Evolutionary conservation across 805 yeast species (phyloP).

Genomic region (Barnettozyma sp.): DNA sequence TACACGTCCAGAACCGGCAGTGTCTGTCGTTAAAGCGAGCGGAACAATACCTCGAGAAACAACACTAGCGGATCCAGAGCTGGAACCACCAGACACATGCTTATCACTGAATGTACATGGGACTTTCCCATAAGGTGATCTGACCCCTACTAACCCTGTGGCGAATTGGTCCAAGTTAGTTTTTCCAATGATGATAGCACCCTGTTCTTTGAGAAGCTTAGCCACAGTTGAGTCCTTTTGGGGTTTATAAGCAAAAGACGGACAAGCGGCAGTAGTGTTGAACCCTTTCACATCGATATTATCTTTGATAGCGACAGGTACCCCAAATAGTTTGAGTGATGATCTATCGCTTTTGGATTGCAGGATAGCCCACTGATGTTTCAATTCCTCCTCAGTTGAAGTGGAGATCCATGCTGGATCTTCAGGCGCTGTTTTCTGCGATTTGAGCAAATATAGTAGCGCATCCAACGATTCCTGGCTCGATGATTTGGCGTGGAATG

Average conservation of each 20-base stretch:
- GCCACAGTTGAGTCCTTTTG: conserved; percentile 71
- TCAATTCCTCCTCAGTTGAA: conserved; percentile 52
- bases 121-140: conserved; percentile 92
- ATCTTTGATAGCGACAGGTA: conserved; percentile 91
- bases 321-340: conserved; percentile 76
- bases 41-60: conserved; percentile 91
- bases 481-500: conserved; percentile 56
- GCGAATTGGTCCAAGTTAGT: conserved; percentile 97
- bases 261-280: conserved; percentile 93
- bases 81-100: conserved; percentile 92
- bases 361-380: conserved; percentile 72
- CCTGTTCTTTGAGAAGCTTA: conserved; percentile 65
- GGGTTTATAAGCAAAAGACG: conserved; percentile 69
- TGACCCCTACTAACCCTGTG: conserved; percentile 91
- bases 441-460: conserved; percentile 38
- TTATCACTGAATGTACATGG: conserved; percentile 67
- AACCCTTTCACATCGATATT: conserved; percentile 83
- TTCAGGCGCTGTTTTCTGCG: conserved; percentile 38
- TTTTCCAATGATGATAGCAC: conserved; percentile 90
- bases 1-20: conserved; percentile 97
- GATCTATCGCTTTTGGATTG: conserved; percentile 52
- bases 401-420: conserved; percentile 94
- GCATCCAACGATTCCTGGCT: conserved; percentile 52
- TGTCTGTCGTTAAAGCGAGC: conserved; percentile 86
- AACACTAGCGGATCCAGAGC: conserved; percentile 91